A percentile compares a stretch with the other conserved stretches of the same genome.
phyloP scores from a whole-genome alignment of 2,329 filamentous ascomycete species.

The Hymenoscyphus infarciens region DNA sequence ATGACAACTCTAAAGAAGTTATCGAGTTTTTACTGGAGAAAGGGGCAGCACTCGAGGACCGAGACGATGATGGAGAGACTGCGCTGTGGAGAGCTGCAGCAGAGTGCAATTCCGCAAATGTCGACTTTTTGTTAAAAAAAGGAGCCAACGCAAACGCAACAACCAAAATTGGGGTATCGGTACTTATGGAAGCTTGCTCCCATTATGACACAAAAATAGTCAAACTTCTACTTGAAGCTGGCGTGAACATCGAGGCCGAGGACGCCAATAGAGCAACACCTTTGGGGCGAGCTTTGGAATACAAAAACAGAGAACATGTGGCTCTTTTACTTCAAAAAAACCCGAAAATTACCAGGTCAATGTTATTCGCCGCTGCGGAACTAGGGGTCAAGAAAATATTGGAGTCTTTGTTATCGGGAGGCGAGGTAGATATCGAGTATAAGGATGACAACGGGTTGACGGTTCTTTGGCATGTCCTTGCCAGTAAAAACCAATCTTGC shows the following conservation, averaged over 20 bases:
- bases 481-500: neutral
- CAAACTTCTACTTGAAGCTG: neutral
- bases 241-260: slow-evolving; percentile 18
- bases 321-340: neutral
- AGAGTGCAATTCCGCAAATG: neutral
- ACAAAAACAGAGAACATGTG: neutral
- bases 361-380: neutral
- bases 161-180: neutral
- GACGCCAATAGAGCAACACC: neutral
- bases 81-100: neutral
- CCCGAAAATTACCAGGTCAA: neutral
- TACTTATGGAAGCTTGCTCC: neutral
- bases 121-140: neutral
- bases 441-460: neutral
- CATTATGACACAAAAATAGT: neutral
- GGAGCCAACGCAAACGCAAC: neutral
- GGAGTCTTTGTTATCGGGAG: neutral
- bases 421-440: neutral
- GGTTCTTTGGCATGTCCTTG: neutral
- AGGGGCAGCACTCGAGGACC: neutral
- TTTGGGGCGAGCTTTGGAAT: neutral
- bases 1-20: neutral
- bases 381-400: neutral
- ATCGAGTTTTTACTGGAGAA: neutral
- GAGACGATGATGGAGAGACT: neutral